Percentiles rank a stretch among this genome's conserved stretches.
These are phyloP conservation scores for Candida adriatica DNA, from an alignment of 805 yeast species.

Conservation along the genomic window DNA sequence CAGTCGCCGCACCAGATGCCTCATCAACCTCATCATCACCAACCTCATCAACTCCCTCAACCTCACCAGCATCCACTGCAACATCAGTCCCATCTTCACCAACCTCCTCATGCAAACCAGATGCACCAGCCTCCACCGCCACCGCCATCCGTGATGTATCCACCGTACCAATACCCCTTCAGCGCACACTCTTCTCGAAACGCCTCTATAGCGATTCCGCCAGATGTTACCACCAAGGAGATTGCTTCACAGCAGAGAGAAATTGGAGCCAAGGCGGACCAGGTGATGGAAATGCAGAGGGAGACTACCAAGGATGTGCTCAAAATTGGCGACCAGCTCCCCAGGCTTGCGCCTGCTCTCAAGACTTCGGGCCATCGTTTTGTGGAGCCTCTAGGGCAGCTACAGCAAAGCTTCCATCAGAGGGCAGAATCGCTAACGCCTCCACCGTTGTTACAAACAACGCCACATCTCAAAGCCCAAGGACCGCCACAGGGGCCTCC, in stretches of 20 bases:
- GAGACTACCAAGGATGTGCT: conserved; percentile 19
- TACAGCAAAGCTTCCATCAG: conserved; percentile 15
- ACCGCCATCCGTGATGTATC: background rate
- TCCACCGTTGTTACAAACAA: conserved; percentile 5
- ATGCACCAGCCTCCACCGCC: conserved; percentile 1
- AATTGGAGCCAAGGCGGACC: conserved; percentile 13
- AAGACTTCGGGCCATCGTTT: conserved; percentile 6
- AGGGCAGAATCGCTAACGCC: conserved; percentile 16
- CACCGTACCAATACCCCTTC: background rate
- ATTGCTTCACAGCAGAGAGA: conserved; percentile 14
- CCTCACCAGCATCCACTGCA: conserved; percentile 1
- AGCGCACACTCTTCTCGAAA: conserved; percentile 1
- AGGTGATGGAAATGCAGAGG: conserved; percentile 14
- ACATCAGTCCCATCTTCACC: conserved; percentile 1
- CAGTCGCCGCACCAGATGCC: background rate
- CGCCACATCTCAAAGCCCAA: conserved; percentile 4
- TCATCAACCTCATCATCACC: conserved; percentile 7
- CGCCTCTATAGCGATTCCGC: conserved; percentile 8
- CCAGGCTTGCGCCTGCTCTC: conserved; percentile 20
- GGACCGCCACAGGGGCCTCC: too few relatives aligned
- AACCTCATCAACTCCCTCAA: conserved; percentile 2
- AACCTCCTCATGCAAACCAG: background rate
- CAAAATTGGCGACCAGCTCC: conserved; percentile 19
- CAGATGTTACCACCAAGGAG: conserved; percentile 10
- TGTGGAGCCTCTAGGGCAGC: conserved; percentile 9